Evolutionary conservation across 2,329 filamentous ascomycete genomes (phyloP), one percentile per base, ranked within the genome.

Genomic region (Trichoderma sp.): DNA sequence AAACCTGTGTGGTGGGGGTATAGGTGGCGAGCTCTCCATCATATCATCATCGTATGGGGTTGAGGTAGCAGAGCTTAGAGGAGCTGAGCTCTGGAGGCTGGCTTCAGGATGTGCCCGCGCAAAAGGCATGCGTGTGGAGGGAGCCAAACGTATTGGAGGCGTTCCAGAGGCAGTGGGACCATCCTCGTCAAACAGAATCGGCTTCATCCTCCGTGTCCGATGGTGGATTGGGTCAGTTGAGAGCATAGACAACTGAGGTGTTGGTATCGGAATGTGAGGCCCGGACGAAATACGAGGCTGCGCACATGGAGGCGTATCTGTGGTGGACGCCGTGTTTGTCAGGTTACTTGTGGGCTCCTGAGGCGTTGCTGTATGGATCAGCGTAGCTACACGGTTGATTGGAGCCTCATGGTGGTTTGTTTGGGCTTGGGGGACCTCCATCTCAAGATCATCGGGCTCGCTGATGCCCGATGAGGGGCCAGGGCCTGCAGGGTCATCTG

Each of bases 401-500:
- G 75, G 70, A 7, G 35, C 56, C 49, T 72, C 69, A 11, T 52
- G 37, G 13, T 52, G 31, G 11, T 60, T 64, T 47, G 71, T 67
- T 16, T 75, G 74, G 7, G 75, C 77, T 47, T 75, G 75, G 1
- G 79, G 79, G 5, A 80, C 71, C 43, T 76, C 75, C 58, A 77
- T 75, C 58, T 82, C 81, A n/a, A 81, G 68, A 10, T 81, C 79
- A 16, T 81, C 79, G 27, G 81, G 80, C 10, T 75, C 70, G 29
- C 70, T 72, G 60, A 55, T 71, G 71, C 71, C 75, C 62, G 21
- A 74, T 66, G 56, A 71, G 69, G 52, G 73, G 68, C 71, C 67
- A 43, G 69, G 72, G 21, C 21, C 57, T 61, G 68, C 55, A 55
- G 68, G 63, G 69, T 72, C 70, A 40, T 63, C 55, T 31, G n/a